Evolutionary conservation across 108 stramenopile genomes (phyloP).

Genomic region (Nannochloropsis salina): DNA sequence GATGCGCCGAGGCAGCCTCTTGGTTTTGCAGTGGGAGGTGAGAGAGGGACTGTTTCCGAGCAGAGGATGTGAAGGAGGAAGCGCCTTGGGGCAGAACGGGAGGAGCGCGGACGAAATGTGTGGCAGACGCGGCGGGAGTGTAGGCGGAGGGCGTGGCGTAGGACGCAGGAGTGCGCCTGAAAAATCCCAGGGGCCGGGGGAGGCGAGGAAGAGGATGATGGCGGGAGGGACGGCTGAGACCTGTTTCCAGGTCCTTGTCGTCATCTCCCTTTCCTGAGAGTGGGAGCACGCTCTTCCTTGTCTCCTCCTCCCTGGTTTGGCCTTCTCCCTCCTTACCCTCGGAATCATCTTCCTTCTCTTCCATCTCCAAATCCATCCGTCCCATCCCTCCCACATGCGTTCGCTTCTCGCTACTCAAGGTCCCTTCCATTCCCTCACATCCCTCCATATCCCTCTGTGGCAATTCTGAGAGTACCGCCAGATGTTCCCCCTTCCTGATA

Average conservation of each 20-base stretch:
- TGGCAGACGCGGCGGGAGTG: not conserved
- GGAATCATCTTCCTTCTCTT: not conserved
- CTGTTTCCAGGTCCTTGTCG: not conserved
- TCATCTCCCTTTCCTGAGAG: not conserved
- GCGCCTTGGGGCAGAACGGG: not conserved
- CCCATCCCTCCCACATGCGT: not conserved
- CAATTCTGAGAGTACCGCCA: too few relatives aligned
- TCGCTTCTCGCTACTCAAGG: not conserved
- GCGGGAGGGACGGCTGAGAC: too few relatives aligned
- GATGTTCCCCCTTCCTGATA: too few relatives aligned
- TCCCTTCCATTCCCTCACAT: not conserved
- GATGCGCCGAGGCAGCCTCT: not conserved
- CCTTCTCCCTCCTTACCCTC: not conserved
- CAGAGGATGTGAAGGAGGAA: not conserved
- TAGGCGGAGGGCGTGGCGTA: not conserved
- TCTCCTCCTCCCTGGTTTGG: not conserved
- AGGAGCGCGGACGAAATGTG: not conserved
- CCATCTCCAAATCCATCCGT: not conserved
- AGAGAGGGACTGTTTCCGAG: not conserved
- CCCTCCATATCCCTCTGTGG: not conserved
- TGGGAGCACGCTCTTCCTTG: not conserved
- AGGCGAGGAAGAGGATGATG: too few relatives aligned
- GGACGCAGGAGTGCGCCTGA: not conserved
- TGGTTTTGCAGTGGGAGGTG: too few relatives aligned
- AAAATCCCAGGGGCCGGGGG: not conserved